Conservation (phyloP, 352 stramenopile species). For the Globisporangium perplexum region DNA sequence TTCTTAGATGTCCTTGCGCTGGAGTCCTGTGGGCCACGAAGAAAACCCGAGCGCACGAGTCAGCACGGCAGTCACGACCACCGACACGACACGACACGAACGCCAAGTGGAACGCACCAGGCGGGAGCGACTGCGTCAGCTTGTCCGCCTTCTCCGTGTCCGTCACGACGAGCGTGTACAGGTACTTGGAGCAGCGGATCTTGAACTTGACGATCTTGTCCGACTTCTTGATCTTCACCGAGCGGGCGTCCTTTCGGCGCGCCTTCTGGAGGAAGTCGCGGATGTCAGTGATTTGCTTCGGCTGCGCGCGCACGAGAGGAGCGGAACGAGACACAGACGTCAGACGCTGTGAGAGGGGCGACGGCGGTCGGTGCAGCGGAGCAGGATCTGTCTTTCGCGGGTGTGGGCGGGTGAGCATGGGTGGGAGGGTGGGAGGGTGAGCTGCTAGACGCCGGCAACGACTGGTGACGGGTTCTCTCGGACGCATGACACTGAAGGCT, state of each 20-base stretch:
- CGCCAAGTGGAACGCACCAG: conserved; percentile 85
- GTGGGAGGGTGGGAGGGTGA: not conserved
- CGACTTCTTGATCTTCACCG: conserved; percentile 99
- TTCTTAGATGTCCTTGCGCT: conserved; percentile 91
- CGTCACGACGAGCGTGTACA: conserved; percentile 98
- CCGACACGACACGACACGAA: no score
- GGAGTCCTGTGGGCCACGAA: conserved; percentile 46
- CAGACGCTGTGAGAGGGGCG: not conserved
- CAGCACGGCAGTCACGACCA: not conserved
- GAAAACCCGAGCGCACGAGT: not conserved
- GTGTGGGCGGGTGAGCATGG: not conserved
- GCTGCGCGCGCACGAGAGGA: conserved; percentile 44
- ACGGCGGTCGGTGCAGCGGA: not conserved
- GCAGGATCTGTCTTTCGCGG: not conserved
- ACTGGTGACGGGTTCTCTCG: no score
- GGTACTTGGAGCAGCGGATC: conserved; percentile 98
- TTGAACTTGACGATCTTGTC: conserved; percentile 99
- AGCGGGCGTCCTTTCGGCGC: conserved; percentile 95
- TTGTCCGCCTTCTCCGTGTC: conserved; percentile 99
- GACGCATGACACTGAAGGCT: no score
- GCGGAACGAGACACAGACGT: conserved; percentile 1
- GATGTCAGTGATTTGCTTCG: conserved; percentile 99
- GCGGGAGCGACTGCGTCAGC: conserved; percentile 98
- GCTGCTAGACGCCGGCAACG: no score
- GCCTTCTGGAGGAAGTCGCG: conserved; percentile 99